Percentiles rank a stretch among this genome's conserved stretches.
phyloP scores from a whole-genome alignment of 2,329 filamentous ascomycete genomes.

The Alternaria tenuissima region DNA sequence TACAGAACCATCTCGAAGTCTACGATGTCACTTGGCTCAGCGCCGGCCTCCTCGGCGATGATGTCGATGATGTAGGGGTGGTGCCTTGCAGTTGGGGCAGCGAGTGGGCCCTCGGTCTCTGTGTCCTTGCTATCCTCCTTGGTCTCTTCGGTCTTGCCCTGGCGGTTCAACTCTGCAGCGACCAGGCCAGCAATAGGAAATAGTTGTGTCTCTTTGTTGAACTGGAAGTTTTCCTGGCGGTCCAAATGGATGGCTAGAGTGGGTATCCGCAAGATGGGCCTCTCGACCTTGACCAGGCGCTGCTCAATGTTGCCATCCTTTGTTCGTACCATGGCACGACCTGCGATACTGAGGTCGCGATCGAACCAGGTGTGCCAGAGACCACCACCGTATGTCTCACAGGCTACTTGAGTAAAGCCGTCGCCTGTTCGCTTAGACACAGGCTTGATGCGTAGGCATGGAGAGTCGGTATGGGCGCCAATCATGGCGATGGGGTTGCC shows the following conservation, averaged over 20 bases:
- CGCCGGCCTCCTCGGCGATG: conserved; percentile 80
- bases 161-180: conserved; percentile 85
- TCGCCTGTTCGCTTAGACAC: conserved; percentile 87
- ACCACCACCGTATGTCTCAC: conserved; percentile 95
- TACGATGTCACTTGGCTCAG: conserved; percentile 74
- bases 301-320: conserved; percentile 77
- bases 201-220: conserved; percentile 96
- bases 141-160: conserved; percentile 62
- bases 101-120: conserved; percentile 64
- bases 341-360: conserved; percentile 88
- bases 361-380: conserved; percentile 99
- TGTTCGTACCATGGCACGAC: conserved; percentile 81
- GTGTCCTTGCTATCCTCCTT: conserved; percentile 54
- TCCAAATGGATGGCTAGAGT: conserved; percentile 95
- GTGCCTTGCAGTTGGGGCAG: conserved; percentile 80
- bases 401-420: conserved; percentile 92
- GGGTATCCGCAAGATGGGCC: conserved; percentile 89
- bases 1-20: conserved; percentile 98
- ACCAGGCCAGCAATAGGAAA: conserved; percentile 92
- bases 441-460: conserved; percentile 90
- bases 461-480: conserved; percentile 95
- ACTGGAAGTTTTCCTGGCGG: conserved; percentile 83
- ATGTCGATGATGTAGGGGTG: conserved; percentile 87
- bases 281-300: conserved; percentile 88
- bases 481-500: conserved; percentile 93